Evolutionary conservation across 75 land plant species (phyloP).

Genomic region (Chamaecyparis obtusa): DNA sequence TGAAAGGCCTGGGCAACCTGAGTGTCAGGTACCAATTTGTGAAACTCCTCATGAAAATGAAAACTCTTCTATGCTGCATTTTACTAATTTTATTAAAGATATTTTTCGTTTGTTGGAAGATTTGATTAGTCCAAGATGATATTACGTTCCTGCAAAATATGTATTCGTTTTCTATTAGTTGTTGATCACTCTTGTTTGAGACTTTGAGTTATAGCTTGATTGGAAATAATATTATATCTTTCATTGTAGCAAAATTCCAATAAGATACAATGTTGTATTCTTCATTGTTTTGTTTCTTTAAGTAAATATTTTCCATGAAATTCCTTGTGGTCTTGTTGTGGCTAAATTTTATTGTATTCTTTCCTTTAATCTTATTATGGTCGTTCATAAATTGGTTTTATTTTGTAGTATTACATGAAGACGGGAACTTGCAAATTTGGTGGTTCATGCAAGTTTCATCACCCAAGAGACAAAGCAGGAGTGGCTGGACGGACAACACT

Average conservation of each 20-base stretch:
- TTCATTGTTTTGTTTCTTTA: not conserved
- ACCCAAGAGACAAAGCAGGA: conserved; percentile 78
- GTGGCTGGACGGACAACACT: conserved; percentile 57
- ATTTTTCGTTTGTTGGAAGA: not conserved
- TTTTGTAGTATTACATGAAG: conserved; percentile 72
- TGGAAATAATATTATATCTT: not conserved
- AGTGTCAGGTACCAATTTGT: conserved; percentile 67
- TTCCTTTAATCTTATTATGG: not conserved
- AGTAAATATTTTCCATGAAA: not conserved
- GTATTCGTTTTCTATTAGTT: not conserved
- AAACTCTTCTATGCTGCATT: not conserved
- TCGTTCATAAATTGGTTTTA: not conserved
- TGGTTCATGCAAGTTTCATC: conserved; percentile 82
- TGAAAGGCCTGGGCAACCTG: conserved; percentile 84
- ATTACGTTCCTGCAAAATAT: not conserved
- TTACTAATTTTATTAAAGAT: not conserved
- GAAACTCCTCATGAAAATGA: not conserved
- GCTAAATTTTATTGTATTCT: not conserved
- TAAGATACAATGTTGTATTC: not conserved
- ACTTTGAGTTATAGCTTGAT: not conserved
- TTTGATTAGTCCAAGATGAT: not conserved
- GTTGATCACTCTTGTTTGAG: not conserved
- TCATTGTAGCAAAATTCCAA: not conserved
- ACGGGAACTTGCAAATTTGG: conserved; percentile 94
- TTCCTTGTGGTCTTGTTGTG: not conserved